A percentile compares a stretch with the other conserved stretches of the same genome.
phyloP scores from a whole-genome alignment of 768 basidiomycete species.

The Boletus reticuloceps region DNA sequence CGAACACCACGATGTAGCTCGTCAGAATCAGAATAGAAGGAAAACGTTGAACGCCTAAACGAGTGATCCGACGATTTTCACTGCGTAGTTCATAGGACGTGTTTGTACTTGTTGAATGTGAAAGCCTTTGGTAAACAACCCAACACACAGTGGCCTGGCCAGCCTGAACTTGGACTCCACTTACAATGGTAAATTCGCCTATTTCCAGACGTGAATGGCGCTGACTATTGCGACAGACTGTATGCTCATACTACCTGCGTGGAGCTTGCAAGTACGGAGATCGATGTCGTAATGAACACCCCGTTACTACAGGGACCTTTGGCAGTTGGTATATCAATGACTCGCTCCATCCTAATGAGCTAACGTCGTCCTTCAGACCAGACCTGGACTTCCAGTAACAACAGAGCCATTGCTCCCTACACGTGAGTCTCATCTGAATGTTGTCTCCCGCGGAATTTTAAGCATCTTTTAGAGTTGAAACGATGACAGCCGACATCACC shows the following conservation, averaged over 20 bases:
- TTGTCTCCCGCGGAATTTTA: neutral
- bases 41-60: no score
- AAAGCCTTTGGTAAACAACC: constrained; percentile 12
- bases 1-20: no score
- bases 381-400: constrained; percentile 37
- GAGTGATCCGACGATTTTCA: no score
- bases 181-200: constrained; percentile 15
- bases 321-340: constrained; percentile 44
- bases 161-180: neutral
- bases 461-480: constrained; percentile 47
- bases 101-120: constrained; percentile 19
- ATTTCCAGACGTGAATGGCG: neutral
- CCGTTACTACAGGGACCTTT: constrained; percentile 39
- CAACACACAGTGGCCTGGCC: neutral
- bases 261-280: constrained; percentile 67
- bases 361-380: constrained; percentile 32
- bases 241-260: constrained; percentile 62
- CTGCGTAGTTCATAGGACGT: neutral
- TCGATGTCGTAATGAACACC: constrained; percentile 67
- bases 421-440: constrained; percentile 29
- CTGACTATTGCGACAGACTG: constrained; percentile 36
- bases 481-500: constrained; percentile 63
- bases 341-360: constrained; percentile 8
- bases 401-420: constrained; percentile 34
- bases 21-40: neutral